Evolutionary conservation across 1,284 basidiomycete species (phyloP).

Genomic region (Tilletia indica): DNA sequence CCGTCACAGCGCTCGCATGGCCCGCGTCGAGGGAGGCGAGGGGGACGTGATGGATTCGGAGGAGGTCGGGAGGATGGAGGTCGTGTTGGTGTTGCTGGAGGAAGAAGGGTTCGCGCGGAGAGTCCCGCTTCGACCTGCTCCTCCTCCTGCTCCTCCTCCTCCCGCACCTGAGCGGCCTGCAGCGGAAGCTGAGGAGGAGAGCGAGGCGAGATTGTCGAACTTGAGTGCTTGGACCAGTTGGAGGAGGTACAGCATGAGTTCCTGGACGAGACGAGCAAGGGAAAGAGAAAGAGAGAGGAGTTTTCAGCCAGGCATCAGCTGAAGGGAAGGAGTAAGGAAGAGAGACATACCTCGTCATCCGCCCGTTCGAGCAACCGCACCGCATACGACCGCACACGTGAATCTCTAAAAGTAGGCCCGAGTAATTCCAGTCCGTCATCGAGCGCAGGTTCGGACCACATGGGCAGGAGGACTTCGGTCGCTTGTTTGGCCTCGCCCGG

Average conservation of each 20-base stretch:
- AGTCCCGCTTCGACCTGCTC: not conserved
- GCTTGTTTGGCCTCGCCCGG: constrained; percentile 94
- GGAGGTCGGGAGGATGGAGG: not conserved
- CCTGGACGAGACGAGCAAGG: constrained; percentile 62
- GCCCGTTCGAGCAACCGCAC: constrained; percentile 85
- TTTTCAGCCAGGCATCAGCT: not conserved
- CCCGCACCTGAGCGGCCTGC: not conserved
- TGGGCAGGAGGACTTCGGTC: constrained; percentile 87
- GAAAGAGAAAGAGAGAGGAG: not conserved
- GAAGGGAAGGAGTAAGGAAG: not conserved
- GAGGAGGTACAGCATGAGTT: constrained; percentile 84
- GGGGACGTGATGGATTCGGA: not conserved
- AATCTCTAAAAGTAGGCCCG: constrained; percentile 82
- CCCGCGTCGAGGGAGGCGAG: not conserved
- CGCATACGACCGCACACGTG: constrained; percentile 86
- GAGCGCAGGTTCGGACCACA: constrained; percentile 95
- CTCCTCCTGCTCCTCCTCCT: not conserved
- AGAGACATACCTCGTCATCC: constrained; percentile 77
- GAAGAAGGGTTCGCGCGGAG: not conserved
- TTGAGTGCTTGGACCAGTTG: constrained; percentile 97
- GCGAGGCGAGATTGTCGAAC: constrained; percentile 40
- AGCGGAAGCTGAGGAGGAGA: not conserved
- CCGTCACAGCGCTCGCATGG: constrained; percentile 20
- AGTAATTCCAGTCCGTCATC: constrained; percentile 94
- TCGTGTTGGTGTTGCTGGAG: constrained; percentile 39